Base-by-base conservation (phyloP, 2,329 filamentous ascomycete species). In the Xylariales sp. region DNA sequence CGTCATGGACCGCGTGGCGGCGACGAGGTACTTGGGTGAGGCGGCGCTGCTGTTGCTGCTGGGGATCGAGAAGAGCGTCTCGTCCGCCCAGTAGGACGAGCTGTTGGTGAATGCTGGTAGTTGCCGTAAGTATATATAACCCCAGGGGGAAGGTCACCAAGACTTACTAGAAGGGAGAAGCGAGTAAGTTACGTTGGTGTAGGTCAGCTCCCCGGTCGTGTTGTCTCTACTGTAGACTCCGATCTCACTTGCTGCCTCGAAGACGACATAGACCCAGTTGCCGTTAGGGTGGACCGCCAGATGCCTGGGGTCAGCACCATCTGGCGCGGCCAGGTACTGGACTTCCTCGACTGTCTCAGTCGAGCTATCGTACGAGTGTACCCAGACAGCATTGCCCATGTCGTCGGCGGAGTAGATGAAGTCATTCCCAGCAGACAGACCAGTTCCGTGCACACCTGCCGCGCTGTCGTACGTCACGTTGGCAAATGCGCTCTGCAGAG, bases 381-480 rank as follows among this genome's bases (percentile, higher is more conserved):
- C 46, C 57, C 57, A 60, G 8, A 61, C 51, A 4, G 55, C 51
- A 42, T 59, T 57, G 19, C 55, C 57, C 47, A 51, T 56, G 37
- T 57, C 54, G 35, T 60, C 57, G 7, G 57, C 57, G 0, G 54
- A 56, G 44, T 59, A 60, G 27, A 60, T 29, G 43, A 57, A 59
- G 22, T 51, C 39, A 31, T 51, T 50, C 32, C 52, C 44, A 5
- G 48, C 40, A 31, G 31, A 49, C 14, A 59, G 28, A 5, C 46
- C 50, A 8, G 52, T 38, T 11, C 58, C 58, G 36, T 60, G 58
- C 10, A 60, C 52, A 7, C 54, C 56, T 4, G 46, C 46, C 1
- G 38, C 37, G 34, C 40, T 45, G 8, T 47, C 34, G 38, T 57
- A 57, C 0, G 47, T 52, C 2, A 44, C 32, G 8, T 53, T 51